phyloP scores from a whole-genome alignment of 2,329 filamentous ascomycete genomes.

The Beauveria scarabaeidicola region DNA sequence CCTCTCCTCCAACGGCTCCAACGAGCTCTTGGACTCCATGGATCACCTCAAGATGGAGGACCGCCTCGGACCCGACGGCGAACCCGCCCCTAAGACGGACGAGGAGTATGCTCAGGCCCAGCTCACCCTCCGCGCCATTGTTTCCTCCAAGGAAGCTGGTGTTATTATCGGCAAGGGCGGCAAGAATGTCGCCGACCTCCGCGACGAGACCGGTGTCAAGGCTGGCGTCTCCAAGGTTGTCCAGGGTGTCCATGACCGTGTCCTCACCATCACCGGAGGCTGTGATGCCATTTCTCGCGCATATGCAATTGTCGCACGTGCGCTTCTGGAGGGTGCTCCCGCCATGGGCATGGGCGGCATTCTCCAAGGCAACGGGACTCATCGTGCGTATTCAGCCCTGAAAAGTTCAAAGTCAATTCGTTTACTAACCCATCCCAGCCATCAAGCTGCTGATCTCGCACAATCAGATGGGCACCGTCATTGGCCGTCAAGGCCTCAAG shows the following conservation, averaged over 20 bases:
- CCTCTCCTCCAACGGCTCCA: constrained; percentile 46
- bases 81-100: constrained; percentile 79
- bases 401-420: not conserved
- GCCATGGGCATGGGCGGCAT: constrained; percentile 94
- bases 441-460: constrained; percentile 98
- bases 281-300: constrained; percentile 84
- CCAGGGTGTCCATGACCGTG: constrained; percentile 91
- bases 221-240: constrained; percentile 98
- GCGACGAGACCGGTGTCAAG: constrained; percentile 96
- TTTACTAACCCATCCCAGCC: constrained; percentile 43
- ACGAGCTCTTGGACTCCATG: constrained; percentile 51
- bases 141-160: constrained; percentile 96
- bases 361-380: constrained; percentile 78
- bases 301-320: constrained; percentile 86
- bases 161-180: constrained; percentile 98
- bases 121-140: constrained; percentile 91
- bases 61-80: constrained; percentile 63
- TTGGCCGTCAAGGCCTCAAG: constrained; percentile 90
- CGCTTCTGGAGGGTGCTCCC: constrained; percentile 85
- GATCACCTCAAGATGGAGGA: constrained; percentile 61
- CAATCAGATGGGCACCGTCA: constrained; percentile 99
- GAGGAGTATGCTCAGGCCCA: constrained; percentile 92
- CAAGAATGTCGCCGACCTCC: constrained; percentile 94
- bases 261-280: constrained; percentile 87
- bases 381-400: constrained; percentile 55